Base-by-base conservation (phyloP, 768 basidiomycete genomes). In the Dioszegia crocea region DNA sequence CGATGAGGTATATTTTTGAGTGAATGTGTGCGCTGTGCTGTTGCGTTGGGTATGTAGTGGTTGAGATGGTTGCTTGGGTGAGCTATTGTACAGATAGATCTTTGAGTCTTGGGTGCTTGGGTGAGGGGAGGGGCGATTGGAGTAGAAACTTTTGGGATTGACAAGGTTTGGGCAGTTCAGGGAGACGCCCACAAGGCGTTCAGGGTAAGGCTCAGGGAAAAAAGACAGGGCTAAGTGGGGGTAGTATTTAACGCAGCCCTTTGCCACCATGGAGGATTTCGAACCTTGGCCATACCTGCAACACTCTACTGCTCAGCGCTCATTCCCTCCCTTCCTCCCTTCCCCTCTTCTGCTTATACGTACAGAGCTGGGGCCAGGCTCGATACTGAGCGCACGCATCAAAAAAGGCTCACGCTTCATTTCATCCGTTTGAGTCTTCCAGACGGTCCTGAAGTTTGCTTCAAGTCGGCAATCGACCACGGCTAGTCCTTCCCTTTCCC, bases 321-420 rank as follows among this genome's bases (percentile, higher is more conserved):
- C n/a, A n/a, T n/a, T n/a, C n/a, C n/a, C n/a, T n/a, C 30, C 27
- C 11, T 49, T 9, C 24, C 31, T 50, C 57, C 50, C 39, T 59
- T 27, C 27, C 21, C 49, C 36, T 51, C 48, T 43, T 14, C 45
- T 14, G 6, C 10, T 41, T 21, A 36, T 36, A 41, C 40, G 10
- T 21, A 19, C 6, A 41, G 40, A 41, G 40, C 40, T 17, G 40
- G 8, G 19, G 40, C 40, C 40, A 41, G n/a, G 40, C 40, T 41
- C 40, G 12, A 41, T 41, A 14, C 12, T 5, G 5, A 21, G 16
- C 16, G 12, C n/a, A 36, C 16, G n/a, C 33, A 33, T 33, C 33
- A 6, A 6, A 33, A 14, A 33, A 33, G 44, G 38, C 33, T 11
- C 24, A 52, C 27, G 27, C n/a, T 33, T 33, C 8, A 33, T 14